Evolutionary conservation across 257 asterid genomes (phyloP).

Genomic region (Cruciata laevipes): DNA sequence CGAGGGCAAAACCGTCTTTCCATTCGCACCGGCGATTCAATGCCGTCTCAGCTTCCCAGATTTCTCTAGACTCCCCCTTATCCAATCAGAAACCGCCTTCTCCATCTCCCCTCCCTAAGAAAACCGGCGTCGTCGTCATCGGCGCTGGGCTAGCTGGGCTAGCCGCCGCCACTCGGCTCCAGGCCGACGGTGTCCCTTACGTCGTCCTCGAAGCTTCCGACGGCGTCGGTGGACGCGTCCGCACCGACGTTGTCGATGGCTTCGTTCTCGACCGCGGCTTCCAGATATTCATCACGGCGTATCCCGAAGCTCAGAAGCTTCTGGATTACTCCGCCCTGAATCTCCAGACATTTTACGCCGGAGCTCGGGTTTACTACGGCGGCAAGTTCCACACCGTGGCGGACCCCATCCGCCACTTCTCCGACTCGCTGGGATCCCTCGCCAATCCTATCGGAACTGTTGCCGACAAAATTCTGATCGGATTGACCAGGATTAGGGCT

Average conservation of each 20-base stretch:
- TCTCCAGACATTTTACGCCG: constrained; percentile 67
- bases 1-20: constrained; percentile 13
- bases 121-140: constrained; percentile 62
- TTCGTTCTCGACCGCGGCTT: constrained; percentile 91
- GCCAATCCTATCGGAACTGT: constrained; percentile 69
- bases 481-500: constrained; percentile 57
- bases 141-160: constrained; percentile 95
- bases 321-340: constrained; percentile 58
- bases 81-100: constrained; percentile 23
- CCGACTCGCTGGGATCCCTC: constrained; percentile 47
- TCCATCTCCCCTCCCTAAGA: constrained; percentile 9
- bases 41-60: constrained; percentile 32
- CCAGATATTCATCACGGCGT: constrained; percentile 89
- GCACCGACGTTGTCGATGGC: constrained; percentile 72
- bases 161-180: constrained; percentile 87
- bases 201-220: constrained; percentile 79
- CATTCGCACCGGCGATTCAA: constrained; percentile 20
- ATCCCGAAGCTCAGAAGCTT: constrained; percentile 69
- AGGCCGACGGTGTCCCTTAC: constrained; percentile 61
- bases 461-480: constrained; percentile 62
- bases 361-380: constrained; percentile 58
- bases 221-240: constrained; percentile 94
- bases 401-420: constrained; percentile 77
- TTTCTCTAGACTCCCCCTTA: constrained; percentile 35
- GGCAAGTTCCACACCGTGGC: constrained; percentile 80